These are phyloP conservation scores for Phaeoacremonium minimum DNA, from an alignment of 2,329 filamentous ascomycete species.

Conservation along the genomic window DNA sequence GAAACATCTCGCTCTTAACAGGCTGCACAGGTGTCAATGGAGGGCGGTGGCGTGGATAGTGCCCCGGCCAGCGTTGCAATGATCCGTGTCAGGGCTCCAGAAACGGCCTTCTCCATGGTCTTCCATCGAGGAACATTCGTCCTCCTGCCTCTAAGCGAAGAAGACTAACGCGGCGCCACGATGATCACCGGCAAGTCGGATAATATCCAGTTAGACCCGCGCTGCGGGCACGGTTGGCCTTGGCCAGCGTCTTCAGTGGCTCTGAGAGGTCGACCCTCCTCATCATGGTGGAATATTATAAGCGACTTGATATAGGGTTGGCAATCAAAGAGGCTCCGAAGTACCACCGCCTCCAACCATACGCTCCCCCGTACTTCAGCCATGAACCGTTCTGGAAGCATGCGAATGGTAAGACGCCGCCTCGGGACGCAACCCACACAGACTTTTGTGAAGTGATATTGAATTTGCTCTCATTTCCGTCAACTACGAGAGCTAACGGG, in stretches of 20 bases:
- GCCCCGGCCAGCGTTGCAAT: too few relatives aligned
- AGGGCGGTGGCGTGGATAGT: too few relatives aligned
- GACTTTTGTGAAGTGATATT: too few relatives aligned
- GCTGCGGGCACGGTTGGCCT: conserved; percentile 12
- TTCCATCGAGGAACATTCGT: neutral
- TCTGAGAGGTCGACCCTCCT: conserved; percentile 5
- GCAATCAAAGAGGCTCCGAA: conserved; percentile 25
- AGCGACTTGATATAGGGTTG: conserved; percentile 12
- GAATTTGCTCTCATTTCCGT: too few relatives aligned
- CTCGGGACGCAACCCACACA: too few relatives aligned
- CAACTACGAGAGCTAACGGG: too few relatives aligned
- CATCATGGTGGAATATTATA: conserved; percentile 4
- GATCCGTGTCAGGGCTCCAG: too few relatives aligned
- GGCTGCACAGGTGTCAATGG: too few relatives aligned
- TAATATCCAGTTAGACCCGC: conserved; percentile 17
- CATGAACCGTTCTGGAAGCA: neutral
- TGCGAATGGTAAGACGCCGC: neutral
- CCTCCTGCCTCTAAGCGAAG: conserved; percentile 15
- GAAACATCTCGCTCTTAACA: too few relatives aligned
- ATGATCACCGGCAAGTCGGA: conserved; percentile 19
- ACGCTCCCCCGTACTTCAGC: neutral
- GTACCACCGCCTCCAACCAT: conserved; percentile 20
- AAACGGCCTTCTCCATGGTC: too few relatives aligned
- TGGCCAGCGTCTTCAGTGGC: conserved; percentile 10
- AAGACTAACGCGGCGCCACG: conserved; percentile 18